Evolutionary conservation across 805 yeast genomes (phyloP).

Genomic region (Wickerhamomyces canadensis): DNA sequence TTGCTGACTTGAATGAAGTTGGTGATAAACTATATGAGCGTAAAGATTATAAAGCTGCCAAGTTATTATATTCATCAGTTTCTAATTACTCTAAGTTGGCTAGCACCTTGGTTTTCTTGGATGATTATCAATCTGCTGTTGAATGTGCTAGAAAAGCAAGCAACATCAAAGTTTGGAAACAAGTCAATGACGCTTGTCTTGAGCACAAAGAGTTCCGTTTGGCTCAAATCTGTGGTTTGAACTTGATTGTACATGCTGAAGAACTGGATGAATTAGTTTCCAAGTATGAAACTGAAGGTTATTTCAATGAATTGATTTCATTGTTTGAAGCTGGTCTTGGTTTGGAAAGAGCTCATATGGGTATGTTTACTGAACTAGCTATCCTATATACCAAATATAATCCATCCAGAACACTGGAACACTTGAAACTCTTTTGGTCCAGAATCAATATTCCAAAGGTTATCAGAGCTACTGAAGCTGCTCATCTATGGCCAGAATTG

Average conservation of each 20-base stretch:
- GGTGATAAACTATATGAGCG: constrained; percentile 87
- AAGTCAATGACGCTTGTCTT: constrained; percentile 94
- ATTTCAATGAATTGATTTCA: constrained; percentile 85
- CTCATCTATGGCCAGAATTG: constrained; percentile 94
- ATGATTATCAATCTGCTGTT: constrained; percentile 93
- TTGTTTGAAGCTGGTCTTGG: constrained; percentile 94
- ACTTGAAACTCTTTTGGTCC: constrained; percentile 95
- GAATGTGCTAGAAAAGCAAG: constrained; percentile 99
- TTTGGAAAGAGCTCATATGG: constrained; percentile 98
- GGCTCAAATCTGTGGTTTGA: constrained; percentile 98
- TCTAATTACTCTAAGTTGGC: constrained; percentile 96
- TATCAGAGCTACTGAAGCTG: constrained; percentile 84
- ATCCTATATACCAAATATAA: constrained; percentile 84
- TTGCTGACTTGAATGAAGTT: constrained; percentile 84
- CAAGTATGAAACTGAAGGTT: constrained; percentile 85
- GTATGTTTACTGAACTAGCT: constrained; percentile 97
- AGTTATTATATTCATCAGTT: constrained; percentile 74
- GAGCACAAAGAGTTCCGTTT: constrained; percentile 91
- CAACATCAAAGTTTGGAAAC: constrained; percentile 91
- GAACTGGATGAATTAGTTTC: constrained; percentile 86
- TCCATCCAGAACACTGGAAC: constrained; percentile 91
- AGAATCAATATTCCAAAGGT: constrained; percentile 97
- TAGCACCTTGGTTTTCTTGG: constrained; percentile 87
- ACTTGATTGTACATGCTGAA: constrained; percentile 95
- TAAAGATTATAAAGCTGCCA: constrained; percentile 88